phyloP scores from a whole-genome alignment of 305 asterid species.

The Vinca major region DNA sequence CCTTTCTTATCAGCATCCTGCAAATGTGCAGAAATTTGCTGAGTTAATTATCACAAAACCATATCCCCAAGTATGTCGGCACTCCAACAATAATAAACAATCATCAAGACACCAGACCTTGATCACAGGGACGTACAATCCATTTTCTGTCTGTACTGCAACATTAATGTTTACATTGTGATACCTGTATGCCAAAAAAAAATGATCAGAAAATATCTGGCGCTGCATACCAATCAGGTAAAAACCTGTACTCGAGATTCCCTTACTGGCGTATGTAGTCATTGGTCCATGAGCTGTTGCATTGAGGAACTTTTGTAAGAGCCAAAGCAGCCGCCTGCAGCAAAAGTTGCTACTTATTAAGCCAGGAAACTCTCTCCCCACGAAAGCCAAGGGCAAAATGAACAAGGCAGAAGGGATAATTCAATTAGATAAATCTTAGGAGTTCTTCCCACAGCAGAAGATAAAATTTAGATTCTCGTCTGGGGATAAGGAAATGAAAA shows the following conservation, averaged over 20 bases:
- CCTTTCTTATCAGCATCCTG: constrained; percentile 99
- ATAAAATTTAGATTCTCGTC: not conserved
- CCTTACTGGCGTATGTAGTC: constrained; percentile 92
- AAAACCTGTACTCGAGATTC: not conserved
- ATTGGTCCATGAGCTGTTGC: constrained; percentile 83
- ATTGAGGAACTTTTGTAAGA: constrained; percentile 83
- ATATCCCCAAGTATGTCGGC: not conserved
- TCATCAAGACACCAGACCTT: constrained; percentile 38
- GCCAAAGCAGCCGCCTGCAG: constrained; percentile 99
- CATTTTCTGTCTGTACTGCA: constrained; percentile 95
- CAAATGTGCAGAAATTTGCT: constrained; percentile 15
- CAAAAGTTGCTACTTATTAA: constrained; percentile 8
- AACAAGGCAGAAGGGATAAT: not conserved
- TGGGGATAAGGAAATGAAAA: not conserved
- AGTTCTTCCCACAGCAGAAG: not conserved
- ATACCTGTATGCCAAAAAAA: constrained; percentile 45
- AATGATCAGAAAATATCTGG: constrained; percentile 12
- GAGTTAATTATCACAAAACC: constrained; percentile 1
- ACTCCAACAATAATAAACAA: not conserved
- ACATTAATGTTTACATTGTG: constrained; percentile 72
- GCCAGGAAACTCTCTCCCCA: not conserved
- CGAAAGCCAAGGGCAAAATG: not conserved
- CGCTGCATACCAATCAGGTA: constrained; percentile 4
- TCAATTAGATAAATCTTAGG: not conserved
- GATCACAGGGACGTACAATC: constrained; percentile 79